Conservation (phyloP, 352 stramenopile species). For the Phytopythium cucurbitacearum region DNA sequence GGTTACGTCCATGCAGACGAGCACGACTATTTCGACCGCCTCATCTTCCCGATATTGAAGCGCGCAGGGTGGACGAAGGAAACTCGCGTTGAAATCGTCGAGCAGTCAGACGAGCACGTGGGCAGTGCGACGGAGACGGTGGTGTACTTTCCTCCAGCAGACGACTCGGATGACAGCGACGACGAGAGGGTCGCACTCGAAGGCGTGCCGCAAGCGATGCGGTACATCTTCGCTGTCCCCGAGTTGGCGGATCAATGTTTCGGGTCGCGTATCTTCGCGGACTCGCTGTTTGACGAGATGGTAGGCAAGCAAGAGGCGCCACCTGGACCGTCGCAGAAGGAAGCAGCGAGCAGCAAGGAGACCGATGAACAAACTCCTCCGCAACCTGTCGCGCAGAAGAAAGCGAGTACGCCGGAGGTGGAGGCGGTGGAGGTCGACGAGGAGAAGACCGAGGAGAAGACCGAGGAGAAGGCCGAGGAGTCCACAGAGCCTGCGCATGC, state of each 20-base stretch:
- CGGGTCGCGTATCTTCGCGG: slow-evolving; percentile 52
- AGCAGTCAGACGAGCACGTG: slow-evolving; percentile 31
- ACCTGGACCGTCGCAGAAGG: slow-evolving; percentile 6
- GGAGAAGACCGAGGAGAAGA: slow-evolving; percentile 1
- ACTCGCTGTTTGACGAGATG: slow-evolving; percentile 17
- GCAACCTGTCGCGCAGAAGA: not conserved
- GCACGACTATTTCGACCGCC: slow-evolving; percentile 72
- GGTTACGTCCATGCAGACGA: slow-evolving; percentile 21
- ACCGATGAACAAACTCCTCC: slow-evolving; percentile 15
- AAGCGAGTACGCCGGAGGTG: slow-evolving; percentile 6
- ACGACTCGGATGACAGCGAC: slow-evolving; percentile 8
- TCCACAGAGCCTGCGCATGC: slow-evolving; percentile 4
- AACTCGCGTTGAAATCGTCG: slow-evolving; percentile 45
- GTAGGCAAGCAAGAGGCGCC: not conserved
- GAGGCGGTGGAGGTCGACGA: slow-evolving; percentile 3
- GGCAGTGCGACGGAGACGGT: slow-evolving; percentile 33
- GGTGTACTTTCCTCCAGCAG: slow-evolving; percentile 29
- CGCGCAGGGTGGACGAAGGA: slow-evolving; percentile 69
- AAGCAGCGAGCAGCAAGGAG: slow-evolving; percentile 27
- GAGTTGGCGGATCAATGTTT: slow-evolving; percentile 63
- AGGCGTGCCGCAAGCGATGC: slow-evolving; percentile 49
- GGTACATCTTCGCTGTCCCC: slow-evolving; percentile 47
- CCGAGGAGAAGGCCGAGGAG: slow-evolving; percentile 17
- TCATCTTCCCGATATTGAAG: slow-evolving; percentile 74
- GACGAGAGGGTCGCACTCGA: slow-evolving; percentile 24